Base-by-base conservation (phyloP, 768 basidiomycete genomes). In the Lentinula guzmanii region DNA sequence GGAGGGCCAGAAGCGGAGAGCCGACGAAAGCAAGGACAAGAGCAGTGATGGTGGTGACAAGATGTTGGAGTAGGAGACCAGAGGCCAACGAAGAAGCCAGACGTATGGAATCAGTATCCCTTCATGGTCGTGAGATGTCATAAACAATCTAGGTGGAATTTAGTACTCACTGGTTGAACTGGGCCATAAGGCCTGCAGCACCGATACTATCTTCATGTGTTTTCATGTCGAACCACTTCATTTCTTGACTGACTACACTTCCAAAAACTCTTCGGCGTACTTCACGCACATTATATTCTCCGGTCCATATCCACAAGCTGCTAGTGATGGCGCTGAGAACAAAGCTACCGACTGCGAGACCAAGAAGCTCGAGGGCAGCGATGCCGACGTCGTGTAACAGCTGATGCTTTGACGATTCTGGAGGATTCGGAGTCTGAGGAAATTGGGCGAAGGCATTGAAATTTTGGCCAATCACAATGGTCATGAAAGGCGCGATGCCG, bases 61-160 rank as follows among this genome's bases (percentile, higher is more conserved):
- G 72, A 74, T 94, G 86, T 72, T 95, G 93, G 48, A 98, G 68
- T 62, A 91, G 70, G 65, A 85, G 82, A 28, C 94, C 95, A 28
- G 88, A 78, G 13, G 89, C 88, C 42, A 93, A 81, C 2, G 93
- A 91, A 13, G 88, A 85, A 1, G 93, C 95, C 62, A 86, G 79
- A 45, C 96, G 87, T 48, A 97, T 90, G 64, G 97, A 92, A 73
- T 98, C 94, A 6, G 95, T 97, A 74, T 98, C 96, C 65, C 95
- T 98, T 68, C 4, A 60, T 15, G 53, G 37, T 51, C 48, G 46
- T 37, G 61, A 52, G 62, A 39, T 13, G 65, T 5, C 10, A 31
- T 9, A 10, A 51, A 48, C 4, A 66, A 57, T 57, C 64, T 33
- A 53, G 54, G 37, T 10, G 4, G 5, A 2, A 18, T 34, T 28